A percentile compares a stretch with the other conserved stretches of the same genome.
Conservation (phyloP, 192 early-diverging fungal genomes). For the Dimargaris verticillata region DNA sequence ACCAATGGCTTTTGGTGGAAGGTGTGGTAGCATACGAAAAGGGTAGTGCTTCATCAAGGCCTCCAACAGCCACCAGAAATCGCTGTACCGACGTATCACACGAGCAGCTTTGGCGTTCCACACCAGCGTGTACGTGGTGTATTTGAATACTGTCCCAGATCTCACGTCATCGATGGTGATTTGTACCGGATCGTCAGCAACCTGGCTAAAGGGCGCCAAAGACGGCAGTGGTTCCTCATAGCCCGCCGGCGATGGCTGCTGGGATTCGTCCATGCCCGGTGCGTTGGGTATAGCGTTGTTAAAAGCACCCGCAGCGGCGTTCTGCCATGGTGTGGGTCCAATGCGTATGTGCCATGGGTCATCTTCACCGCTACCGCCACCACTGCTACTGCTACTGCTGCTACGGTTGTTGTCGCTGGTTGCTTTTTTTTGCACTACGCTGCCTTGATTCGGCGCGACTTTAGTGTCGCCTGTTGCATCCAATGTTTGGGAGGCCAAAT, state of each 20-base stretch:
- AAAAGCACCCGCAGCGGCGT: neutral
- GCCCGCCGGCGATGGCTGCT: neutral
- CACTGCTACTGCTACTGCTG: neutral
- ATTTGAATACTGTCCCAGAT: conserved; percentile 56
- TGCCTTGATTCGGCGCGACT: neutral
- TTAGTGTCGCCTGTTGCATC: neutral
- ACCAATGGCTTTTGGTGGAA: conserved; percentile 79
- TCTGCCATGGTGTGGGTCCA: too few species aligned
- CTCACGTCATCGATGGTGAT: conserved; percentile 34
- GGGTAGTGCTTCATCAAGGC: conserved; percentile 63
- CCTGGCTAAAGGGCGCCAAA: conserved; percentile 12
- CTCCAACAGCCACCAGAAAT: conserved; percentile 80
- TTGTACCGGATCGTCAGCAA: conserved; percentile 31
- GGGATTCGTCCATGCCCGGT: neutral
- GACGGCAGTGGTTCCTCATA: neutral
- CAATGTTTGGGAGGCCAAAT: too few species aligned
- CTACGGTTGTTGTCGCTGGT: neutral
- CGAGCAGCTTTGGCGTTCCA: conserved; percentile 24
- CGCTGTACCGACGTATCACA: conserved; percentile 74
- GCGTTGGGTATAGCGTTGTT: neutral
- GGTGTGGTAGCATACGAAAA: conserved; percentile 56
- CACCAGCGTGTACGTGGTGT: conserved; percentile 67
- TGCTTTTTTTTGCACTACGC: neutral
- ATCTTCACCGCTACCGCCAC: neutral
- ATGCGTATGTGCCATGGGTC: neutral